Percentiles rank a stretch among this genome's conserved stretches.
These are phyloP conservation scores for Saccharomyces hybrid DNA, from an alignment of 1,139 yeast genomes.

Conservation along the genomic window DNA sequence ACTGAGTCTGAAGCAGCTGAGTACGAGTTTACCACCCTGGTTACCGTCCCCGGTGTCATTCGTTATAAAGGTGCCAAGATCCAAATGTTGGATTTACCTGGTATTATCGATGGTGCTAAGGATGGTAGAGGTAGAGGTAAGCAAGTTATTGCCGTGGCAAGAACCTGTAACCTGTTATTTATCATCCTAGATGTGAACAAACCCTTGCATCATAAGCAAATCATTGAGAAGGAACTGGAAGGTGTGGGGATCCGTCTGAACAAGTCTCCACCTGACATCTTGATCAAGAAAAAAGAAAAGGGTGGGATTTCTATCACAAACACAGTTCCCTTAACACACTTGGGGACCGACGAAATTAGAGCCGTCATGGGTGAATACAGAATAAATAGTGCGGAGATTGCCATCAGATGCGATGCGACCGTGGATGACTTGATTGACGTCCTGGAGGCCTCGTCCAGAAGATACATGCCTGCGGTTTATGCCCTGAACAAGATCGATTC, in stretches of 20 bases:
- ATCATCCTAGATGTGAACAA: conserved; percentile 93
- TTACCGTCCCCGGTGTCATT: conserved; percentile 95
- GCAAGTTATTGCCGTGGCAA: conserved; percentile 96
- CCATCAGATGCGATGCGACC: conserved; percentile 94
- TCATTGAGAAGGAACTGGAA: conserved; percentile 89
- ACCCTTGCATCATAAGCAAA: conserved; percentile 86
- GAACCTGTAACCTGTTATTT: conserved; percentile 87
- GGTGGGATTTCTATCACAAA: conserved; percentile 94
- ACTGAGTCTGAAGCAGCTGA: conserved; percentile 97
- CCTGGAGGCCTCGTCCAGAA: conserved; percentile 82
- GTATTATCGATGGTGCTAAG: conserved; percentile 97
- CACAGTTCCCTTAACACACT: conserved; percentile 84
- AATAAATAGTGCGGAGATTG: conserved; percentile 93
- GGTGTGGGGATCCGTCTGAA: conserved; percentile 95
- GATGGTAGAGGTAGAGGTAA: conserved; percentile 99
- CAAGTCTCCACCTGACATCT: conserved; percentile 84
- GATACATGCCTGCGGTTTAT: conserved; percentile 90
- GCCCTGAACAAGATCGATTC: conserved; percentile 94
- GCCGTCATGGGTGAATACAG: conserved; percentile 95
- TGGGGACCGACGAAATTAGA: conserved; percentile 85
- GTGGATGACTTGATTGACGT: conserved; percentile 93
- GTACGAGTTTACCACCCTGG: conserved; percentile 92
- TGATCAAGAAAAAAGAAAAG: conserved; percentile 83
- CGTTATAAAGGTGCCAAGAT: conserved; percentile 94
- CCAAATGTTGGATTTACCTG: conserved; percentile 97